These are phyloP conservation scores for Clohesyomyces aquaticus DNA, from an alignment of 495 filamentous ascomycete genomes.

Conservation along the genomic window DNA sequence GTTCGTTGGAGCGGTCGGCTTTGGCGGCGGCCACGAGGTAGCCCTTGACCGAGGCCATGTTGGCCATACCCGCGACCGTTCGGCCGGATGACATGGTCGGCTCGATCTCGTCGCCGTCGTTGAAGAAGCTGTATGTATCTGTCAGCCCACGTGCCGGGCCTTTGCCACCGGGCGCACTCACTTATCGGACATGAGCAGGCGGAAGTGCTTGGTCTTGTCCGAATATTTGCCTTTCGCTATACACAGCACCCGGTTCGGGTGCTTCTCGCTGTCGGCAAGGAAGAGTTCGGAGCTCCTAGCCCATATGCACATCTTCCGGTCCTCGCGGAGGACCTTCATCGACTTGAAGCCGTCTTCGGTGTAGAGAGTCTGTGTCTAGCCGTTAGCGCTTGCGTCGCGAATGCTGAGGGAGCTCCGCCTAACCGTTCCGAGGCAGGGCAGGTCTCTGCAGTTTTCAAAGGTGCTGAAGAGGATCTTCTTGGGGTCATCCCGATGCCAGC, in stretches of 20 bases:
- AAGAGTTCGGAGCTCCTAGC: slow-evolving; percentile 76
- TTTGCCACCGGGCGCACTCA: slow-evolving; percentile 3
- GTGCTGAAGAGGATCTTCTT: slow-evolving; percentile 82
- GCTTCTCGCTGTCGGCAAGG: slow-evolving; percentile 60
- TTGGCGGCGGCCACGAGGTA: slow-evolving; percentile 82
- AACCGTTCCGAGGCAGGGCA: slow-evolving; percentile 47
- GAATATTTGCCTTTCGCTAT: slow-evolving; percentile 72
- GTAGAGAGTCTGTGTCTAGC: slow-evolving; percentile 61
- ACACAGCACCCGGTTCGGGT: slow-evolving; percentile 73
- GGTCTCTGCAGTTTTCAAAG: slow-evolving; percentile 60
- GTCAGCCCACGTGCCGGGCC: slow-evolving; percentile 11
- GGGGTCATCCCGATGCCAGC: slow-evolving; percentile 79
- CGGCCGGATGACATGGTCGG: slow-evolving; percentile 72
- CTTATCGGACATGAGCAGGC: slow-evolving; percentile 73
- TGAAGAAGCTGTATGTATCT: slow-evolving; percentile 63
- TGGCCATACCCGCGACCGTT: slow-evolving; percentile 73
- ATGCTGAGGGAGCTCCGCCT: slow-evolving; percentile 10
- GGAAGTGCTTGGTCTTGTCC: slow-evolving; percentile 64
- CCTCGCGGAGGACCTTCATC: slow-evolving; percentile 61
- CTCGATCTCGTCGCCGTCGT: slow-evolving; percentile 60
- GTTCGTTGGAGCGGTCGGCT: slow-evolving; percentile 78
- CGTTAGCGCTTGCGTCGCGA: slow-evolving; percentile 9
- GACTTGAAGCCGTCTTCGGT: slow-evolving; percentile 82
- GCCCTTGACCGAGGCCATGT: slow-evolving; percentile 77
- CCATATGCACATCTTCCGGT: slow-evolving; percentile 77